Evolutionary conservation across 129 eudicot genomes (phyloP).

Genomic region (Tagetes erecta): DNA sequence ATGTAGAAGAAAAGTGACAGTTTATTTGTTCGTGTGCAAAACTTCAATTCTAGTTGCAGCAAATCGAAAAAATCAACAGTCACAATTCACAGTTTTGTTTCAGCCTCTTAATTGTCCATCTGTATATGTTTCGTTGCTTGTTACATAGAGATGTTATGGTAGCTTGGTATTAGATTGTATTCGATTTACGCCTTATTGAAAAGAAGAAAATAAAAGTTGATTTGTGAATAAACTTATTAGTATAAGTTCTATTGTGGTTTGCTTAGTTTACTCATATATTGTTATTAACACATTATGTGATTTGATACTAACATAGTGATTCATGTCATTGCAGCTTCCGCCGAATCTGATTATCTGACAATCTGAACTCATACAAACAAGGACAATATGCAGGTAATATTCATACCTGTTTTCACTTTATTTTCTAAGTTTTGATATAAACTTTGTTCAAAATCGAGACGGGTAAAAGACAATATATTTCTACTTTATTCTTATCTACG

Average conservation of each 20-base stretch:
- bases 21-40: too few species aligned
- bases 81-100: too few species aligned
- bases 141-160: too few species aligned
- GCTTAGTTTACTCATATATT: background rate
- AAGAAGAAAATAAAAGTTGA: background rate
- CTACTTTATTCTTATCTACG: too few species aligned
- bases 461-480: too few species aligned
- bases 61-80: too few species aligned
- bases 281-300: background rate
- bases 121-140: too few species aligned
- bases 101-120: too few species aligned
- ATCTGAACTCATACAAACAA: slow-evolving; percentile 7
- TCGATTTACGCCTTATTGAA: background rate
- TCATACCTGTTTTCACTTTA: background rate
- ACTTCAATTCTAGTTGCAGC: too few species aligned
- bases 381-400: slow-evolving; percentile 22
- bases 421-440: background rate
- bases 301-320: slow-evolving; percentile 13
- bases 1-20: background rate
- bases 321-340: slow-evolving; percentile 20
- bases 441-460: background rate
- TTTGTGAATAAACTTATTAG: background rate
- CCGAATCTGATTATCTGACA: slow-evolving; percentile 5
- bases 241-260: background rate
- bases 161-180: background rate